Evolutionary conservation across 176 grass and related monocot genomes (phyloP).

Genomic region (Thalia dealbata): DNA sequence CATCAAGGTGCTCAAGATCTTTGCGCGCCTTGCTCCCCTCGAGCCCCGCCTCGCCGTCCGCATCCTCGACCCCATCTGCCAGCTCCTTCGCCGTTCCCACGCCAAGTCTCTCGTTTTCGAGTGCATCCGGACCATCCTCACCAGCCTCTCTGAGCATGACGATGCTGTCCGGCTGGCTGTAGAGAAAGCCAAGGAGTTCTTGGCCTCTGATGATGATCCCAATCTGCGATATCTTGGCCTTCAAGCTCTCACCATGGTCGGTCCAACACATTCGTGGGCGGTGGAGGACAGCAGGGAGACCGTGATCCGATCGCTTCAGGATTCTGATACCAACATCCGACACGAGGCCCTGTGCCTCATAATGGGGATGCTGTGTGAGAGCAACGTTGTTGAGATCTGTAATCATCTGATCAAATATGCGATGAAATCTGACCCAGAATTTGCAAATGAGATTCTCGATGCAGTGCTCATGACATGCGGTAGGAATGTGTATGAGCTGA

Average conservation of each 20-base stretch:
- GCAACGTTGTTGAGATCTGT: slow-evolving; percentile 44
- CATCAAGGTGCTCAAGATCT: slow-evolving; percentile 93
- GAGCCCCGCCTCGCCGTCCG: slow-evolving; percentile 55
- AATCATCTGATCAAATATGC: slow-evolving; percentile 51
- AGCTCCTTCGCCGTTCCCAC: slow-evolving; percentile 41
- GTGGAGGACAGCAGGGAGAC: slow-evolving; percentile 44
- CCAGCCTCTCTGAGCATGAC: slow-evolving; percentile 38
- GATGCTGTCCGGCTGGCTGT: slow-evolving; percentile 49
- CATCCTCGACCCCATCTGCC: slow-evolving; percentile 67
- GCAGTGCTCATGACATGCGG: slow-evolving; percentile 53
- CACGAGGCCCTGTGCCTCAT: slow-evolving; percentile 48
- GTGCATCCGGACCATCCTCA: slow-evolving; percentile 59
- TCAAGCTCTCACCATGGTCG: slow-evolving; percentile 53
- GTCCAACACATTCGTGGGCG: slow-evolving; percentile 31
- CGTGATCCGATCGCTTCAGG: slow-evolving; percentile 40
- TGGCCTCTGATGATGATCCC: slow-evolving; percentile 54
- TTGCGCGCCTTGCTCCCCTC: slow-evolving; percentile 51
- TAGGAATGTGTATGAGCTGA: slow-evolving; percentile 62
- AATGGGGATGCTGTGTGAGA: slow-evolving; percentile 42
- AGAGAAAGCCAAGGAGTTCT: slow-evolving; percentile 63
- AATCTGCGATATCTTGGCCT: slow-evolving; percentile 90
- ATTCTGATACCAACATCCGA: slow-evolving; percentile 61
- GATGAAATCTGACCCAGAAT: slow-evolving; percentile 58
- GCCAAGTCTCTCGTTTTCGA: slow-evolving; percentile 82
- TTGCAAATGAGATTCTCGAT: slow-evolving; percentile 61